phyloP scores from a whole-genome alignment of 768 basidiomycete genomes.

The Collybiopsis luxurians region DNA sequence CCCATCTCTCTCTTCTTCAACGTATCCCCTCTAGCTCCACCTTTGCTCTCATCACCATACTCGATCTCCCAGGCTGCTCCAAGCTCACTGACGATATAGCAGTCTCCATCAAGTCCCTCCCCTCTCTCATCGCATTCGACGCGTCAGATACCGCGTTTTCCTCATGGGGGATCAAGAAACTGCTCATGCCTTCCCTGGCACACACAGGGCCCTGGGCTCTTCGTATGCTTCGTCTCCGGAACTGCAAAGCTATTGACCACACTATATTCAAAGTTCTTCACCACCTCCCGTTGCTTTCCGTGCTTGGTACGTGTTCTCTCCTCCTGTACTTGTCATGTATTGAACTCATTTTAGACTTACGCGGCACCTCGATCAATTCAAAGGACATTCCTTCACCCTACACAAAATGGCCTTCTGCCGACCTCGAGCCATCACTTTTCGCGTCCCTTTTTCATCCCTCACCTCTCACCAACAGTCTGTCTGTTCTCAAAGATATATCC shows the following conservation, averaged over 20 bases:
- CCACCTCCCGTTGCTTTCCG: constrained; percentile 56
- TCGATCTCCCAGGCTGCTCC: constrained; percentile 54
- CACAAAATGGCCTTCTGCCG: background rate
- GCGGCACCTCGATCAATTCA: constrained; percentile 21
- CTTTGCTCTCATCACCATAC: constrained; percentile 64
- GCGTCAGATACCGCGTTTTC: constrained; percentile 52
- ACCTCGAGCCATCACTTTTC: background rate
- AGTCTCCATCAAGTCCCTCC: constrained; percentile 45
- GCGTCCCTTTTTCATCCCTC: background rate
- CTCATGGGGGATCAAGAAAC: constrained; percentile 46
- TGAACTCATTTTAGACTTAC: constrained; percentile 21
- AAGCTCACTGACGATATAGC: constrained; percentile 62
- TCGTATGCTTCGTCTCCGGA: constrained; percentile 53
- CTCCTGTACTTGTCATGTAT: background rate
- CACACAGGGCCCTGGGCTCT: constrained; percentile 53
- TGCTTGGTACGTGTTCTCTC: constrained; percentile 46
- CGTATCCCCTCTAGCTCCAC: constrained; percentile 46
- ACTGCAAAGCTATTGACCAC: constrained; percentile 50
- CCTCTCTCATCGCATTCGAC: constrained; percentile 62
- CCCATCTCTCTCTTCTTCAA: constrained; percentile 55
- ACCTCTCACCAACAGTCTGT: background rate
- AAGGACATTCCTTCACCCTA: constrained; percentile 4
- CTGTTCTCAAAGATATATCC: background rate
- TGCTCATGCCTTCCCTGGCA: constrained; percentile 45
- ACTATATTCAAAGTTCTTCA: constrained; percentile 37